Evolutionary conservation across 2,329 filamentous ascomycete genomes (phyloP).

Genomic region (Knufia petricola): DNA sequence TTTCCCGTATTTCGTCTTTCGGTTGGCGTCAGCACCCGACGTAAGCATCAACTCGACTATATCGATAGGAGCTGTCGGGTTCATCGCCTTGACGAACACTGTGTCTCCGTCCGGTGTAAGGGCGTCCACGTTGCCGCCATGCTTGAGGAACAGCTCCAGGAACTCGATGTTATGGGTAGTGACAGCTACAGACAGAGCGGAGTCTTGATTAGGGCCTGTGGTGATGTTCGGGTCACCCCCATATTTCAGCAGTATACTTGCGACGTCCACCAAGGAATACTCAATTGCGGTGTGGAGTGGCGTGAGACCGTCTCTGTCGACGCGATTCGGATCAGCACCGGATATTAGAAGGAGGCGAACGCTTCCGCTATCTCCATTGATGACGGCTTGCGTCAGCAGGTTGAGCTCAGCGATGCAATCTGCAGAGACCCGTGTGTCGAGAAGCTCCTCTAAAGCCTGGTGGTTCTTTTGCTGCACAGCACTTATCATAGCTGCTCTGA

Average conservation of each 20-base stretch:
- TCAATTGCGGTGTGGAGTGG: conserved; percentile 45
- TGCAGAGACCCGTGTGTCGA: conserved; percentile 31
- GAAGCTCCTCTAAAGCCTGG: conserved; percentile 47
- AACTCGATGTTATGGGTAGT: conserved; percentile 47
- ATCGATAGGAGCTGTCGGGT: conserved; percentile 45
- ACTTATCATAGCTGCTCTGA: conserved; percentile 42
- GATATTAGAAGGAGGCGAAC: conserved; percentile 49
- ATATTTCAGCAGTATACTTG: conserved; percentile 54
- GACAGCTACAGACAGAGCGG: conserved; percentile 45
- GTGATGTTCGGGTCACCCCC: conserved; percentile 51
- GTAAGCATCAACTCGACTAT: conserved; percentile 52
- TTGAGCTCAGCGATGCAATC: neutral
- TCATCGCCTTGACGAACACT: conserved; percentile 51
- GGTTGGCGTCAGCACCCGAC: conserved; percentile 50
- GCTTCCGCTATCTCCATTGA: conserved; percentile 43
- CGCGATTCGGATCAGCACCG: conserved; percentile 46
- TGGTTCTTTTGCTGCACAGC: conserved; percentile 51
- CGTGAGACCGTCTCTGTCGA: conserved; percentile 41
- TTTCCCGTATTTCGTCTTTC: conserved; percentile 52
- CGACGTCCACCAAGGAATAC: conserved; percentile 46
- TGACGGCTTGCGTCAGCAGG: conserved; percentile 45
- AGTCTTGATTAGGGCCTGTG: conserved; percentile 43
- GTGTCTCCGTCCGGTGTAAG: conserved; percentile 50
- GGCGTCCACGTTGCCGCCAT: conserved; percentile 51
- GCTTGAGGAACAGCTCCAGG: conserved; percentile 50